phyloP scores from a whole-genome alignment of 495 filamentous ascomycete species.

The Neurospora terricola region DNA sequence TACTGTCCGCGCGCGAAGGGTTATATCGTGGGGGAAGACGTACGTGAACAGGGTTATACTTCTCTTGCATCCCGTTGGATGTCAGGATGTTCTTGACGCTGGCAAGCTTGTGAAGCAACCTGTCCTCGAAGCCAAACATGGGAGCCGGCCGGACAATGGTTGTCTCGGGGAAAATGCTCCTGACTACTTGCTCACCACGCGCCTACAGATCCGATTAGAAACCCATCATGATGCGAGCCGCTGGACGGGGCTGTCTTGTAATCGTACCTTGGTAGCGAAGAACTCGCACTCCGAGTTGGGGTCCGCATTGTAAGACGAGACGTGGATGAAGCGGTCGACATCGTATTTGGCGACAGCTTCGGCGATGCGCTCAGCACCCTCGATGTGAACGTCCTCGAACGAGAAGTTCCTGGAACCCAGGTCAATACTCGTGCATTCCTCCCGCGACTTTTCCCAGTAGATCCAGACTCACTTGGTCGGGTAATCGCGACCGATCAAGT shows the following conservation, averaged over 20 bases:
- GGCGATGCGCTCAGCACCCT: slow-evolving; percentile 88
- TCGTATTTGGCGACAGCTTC: slow-evolving; percentile 98
- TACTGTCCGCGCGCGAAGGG: background rate
- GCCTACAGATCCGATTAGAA: slow-evolving; percentile 39
- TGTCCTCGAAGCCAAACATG: slow-evolving; percentile 90
- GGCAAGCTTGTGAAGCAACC: slow-evolving; percentile 78
- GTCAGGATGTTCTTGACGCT: slow-evolving; percentile 70
- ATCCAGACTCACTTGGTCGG: slow-evolving; percentile 72
- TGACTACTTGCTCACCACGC: slow-evolving; percentile 70
- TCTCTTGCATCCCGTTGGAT: slow-evolving; percentile 85
- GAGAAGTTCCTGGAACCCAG: slow-evolving; percentile 66
- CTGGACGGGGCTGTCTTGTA: slow-evolving; percentile 2
- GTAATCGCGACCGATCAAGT: slow-evolving; percentile 85
- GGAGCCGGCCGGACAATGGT: slow-evolving; percentile 94
- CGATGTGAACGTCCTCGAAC: slow-evolving; percentile 85
- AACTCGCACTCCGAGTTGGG: slow-evolving; percentile 72
- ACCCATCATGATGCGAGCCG: background rate
- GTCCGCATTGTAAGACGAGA: slow-evolving; percentile 89
- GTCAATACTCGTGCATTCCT: background rate
- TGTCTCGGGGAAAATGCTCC: slow-evolving; percentile 91
- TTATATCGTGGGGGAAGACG: slow-evolving; percentile 19
- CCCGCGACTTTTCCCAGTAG: background rate
- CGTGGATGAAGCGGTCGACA: slow-evolving; percentile 91
- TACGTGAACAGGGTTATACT: slow-evolving; percentile 87
- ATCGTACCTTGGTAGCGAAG: slow-evolving; percentile 72